A percentile compares a stretch with the other conserved stretches of the same genome.
phyloP scores from a whole-genome alignment of 768 basidiomycete species.

The Dioszegia crocea region DNA sequence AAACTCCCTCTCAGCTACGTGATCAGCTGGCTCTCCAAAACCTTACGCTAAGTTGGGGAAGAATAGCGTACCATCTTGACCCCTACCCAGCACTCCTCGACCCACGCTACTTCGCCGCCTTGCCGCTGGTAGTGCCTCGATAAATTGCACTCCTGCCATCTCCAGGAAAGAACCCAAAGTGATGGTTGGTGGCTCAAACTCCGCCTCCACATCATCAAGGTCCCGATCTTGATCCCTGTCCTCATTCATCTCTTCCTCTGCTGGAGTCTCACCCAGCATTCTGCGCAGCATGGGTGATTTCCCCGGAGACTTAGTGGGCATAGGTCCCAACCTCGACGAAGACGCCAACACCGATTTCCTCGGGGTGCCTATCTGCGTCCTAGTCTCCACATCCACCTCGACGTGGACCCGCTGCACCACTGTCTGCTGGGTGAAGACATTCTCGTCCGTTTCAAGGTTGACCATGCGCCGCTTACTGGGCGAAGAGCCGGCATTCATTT shows the following conservation, averaged over 20 bases:
- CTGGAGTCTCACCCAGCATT: conserved; percentile 8
- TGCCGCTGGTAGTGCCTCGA: conserved; percentile 42
- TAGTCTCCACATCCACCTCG: neutral
- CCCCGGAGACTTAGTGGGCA: conserved; percentile 8
- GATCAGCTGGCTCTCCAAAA: neutral
- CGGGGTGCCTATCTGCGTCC: neutral
- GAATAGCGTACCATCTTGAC: neutral
- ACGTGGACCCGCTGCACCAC: neutral
- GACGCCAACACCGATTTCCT: neutral
- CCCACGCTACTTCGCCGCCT: conserved; percentile 44
- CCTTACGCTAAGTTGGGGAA: neutral
- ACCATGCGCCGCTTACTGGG: too few species aligned
- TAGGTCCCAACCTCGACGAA: neutral
- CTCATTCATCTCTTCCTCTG: neutral
- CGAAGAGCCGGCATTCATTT: neutral
- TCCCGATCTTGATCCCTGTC: conserved; percentile 1
- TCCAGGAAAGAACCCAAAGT: conserved; percentile 46
- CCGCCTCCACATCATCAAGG: conserved; percentile 14
- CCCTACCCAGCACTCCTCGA: conserved; percentile 36
- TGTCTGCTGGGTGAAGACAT: conserved; percentile 1
- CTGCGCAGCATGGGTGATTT: conserved; percentile 18
- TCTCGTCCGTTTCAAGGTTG: neutral
- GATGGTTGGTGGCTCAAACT: conserved; percentile 32
- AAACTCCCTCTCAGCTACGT: conserved; percentile 31
- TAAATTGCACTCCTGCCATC: conserved; percentile 49